Evolutionary conservation across 306 rosid genomes (phyloP), one percentile per base, ranked within the genome.

Genomic region (Adenanthera pavonina): DNA sequence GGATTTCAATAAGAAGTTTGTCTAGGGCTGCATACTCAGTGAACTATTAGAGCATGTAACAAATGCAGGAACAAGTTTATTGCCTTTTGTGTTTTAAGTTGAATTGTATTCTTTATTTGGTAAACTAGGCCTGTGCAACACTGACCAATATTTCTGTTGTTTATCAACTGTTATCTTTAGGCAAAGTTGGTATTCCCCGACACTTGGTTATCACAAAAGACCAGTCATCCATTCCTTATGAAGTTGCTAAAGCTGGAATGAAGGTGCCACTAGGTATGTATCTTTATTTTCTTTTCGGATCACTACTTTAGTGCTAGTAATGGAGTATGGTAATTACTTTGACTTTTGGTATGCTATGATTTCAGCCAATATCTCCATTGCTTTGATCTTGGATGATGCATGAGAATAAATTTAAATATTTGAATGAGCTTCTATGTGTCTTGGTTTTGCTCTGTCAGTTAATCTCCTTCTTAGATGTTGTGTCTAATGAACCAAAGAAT

Each of bases 151-250:
- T 74, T 68, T 34, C 25, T 56, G 9, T 13, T 74, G 34, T 43
- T 48, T 49, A 77, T 68, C 61, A 47, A 78, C 54, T 56, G 38
- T 72, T 33, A 65, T 78, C 82, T 83, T 25, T 52, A 88, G 91
- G 91, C 33, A 86, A 88, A 86, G 83, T 88, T 72, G 84, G 81
- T 38, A 61, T 88, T 80, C 91, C 91, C 0, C 87, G 83, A 44
- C 89, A 88, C 83, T 74, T 88, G 60, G 81, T 84, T 68, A 52
- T 88, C 40, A 67, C 81, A 72, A 78, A 86, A 81, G 86, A 79
- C 60, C 86, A 86, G 20, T 81, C 85, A 11, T 78, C 83, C 67
- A 84, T 88, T 70, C 88, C 89, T 71, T 81, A n/a, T 14, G 86
- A 88, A 78, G 86, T 84, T 60, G 12, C 83, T 65, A 84, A 84